Conservation (phyloP, 2,329 filamentous ascomycete species). For the Alternaria tenuissima region DNA sequence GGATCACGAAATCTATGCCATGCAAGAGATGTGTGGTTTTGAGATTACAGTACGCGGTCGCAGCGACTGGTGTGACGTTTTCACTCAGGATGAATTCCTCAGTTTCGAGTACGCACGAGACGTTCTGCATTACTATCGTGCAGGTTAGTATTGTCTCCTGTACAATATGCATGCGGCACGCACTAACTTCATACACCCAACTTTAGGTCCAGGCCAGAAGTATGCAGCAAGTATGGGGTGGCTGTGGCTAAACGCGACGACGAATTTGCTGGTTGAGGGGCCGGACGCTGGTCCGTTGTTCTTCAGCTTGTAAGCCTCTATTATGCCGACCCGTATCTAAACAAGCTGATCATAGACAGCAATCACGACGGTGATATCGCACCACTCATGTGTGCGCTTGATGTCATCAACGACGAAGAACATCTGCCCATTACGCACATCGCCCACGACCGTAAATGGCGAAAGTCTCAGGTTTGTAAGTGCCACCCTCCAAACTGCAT, state of each 20-base stretch:
- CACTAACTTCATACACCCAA: background rate
- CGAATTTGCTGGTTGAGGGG: constrained; percentile 42
- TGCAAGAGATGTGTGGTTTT: constrained; percentile 70
- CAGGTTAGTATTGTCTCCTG: constrained; percentile 46
- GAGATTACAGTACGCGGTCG: constrained; percentile 63
- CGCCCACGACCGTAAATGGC: constrained; percentile 58
- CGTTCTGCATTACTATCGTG: constrained; percentile 66
- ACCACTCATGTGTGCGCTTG: constrained; percentile 35
- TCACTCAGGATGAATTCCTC: constrained; percentile 56
- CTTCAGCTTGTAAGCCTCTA: constrained; percentile 61
- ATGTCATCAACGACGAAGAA: constrained; percentile 56
- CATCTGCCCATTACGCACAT: constrained; percentile 59
- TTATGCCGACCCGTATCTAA: background rate
- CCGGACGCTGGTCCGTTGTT: constrained; percentile 58
- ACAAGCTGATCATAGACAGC: background rate
- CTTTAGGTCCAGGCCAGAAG: constrained; percentile 61
- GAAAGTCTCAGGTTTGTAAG: constrained; percentile 55
- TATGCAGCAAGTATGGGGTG: constrained; percentile 64
- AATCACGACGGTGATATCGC: constrained; percentile 49
- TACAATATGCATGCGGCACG: background rate
- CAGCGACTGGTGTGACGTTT: constrained; percentile 62
- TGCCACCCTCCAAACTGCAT: no score
- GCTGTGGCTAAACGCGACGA: constrained; percentile 66
- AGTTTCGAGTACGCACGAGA: constrained; percentile 67
- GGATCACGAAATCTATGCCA: constrained; percentile 62